These are phyloP conservation scores for Zoysia pacifica DNA, from an alignment of 176 grass and related monocot genomes.

Conservation along the genomic window DNA sequence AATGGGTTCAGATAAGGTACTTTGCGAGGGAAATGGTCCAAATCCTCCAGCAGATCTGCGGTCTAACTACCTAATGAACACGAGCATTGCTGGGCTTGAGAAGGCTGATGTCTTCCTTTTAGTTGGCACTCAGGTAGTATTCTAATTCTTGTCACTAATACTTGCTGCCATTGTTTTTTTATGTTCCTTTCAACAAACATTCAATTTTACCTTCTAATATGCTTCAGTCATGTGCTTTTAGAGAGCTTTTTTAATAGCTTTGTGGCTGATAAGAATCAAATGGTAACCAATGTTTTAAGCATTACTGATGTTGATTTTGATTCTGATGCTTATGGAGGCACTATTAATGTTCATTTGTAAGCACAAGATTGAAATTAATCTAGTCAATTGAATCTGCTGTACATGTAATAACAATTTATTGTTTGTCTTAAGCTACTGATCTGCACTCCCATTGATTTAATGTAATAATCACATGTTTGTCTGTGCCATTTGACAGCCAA, in stretches of 20 bases:
- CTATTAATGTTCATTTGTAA: neutral
- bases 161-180: slow-evolving; percentile 18
- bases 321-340: slow-evolving; percentile 1
- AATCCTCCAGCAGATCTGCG: slow-evolving; percentile 84
- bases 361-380: neutral
- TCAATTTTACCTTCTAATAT: neutral
- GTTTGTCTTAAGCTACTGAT: neutral
- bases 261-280: neutral
- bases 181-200: neutral
- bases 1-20: slow-evolving; percentile 89
- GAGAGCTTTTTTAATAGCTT: slow-evolving; percentile 16
- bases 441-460: neutral
- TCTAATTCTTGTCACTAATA: neutral
- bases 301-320: neutral
- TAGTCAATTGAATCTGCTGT: neutral
- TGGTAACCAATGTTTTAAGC: slow-evolving; percentile 14
- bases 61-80: slow-evolving; percentile 87
- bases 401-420: neutral
- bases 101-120: slow-evolving; percentile 96
- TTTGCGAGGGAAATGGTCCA: slow-evolving; percentile 86
- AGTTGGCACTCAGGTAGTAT: slow-evolving; percentile 92
- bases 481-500: slow-evolving; percentile 62
- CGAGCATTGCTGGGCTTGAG: slow-evolving; percentile 84
- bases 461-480: neutral
- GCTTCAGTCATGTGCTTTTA: neutral